Base-by-base conservation (phyloP, 139 green algal genomes). In the Picochlorum sp. region DNA sequence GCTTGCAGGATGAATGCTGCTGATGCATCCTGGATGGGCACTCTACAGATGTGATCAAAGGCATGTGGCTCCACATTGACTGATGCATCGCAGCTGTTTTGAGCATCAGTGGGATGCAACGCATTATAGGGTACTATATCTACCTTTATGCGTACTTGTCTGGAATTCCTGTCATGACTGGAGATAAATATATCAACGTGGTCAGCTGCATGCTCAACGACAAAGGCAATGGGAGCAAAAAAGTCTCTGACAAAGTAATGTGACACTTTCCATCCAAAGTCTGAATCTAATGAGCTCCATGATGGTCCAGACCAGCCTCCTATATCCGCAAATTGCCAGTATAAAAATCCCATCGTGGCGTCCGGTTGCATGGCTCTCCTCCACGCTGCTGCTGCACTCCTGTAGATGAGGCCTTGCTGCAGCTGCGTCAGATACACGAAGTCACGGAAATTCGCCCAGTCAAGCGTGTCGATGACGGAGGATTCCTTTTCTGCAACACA, bases 281-380 rank as follows among this genome's bases (percentile, higher is more conserved):
- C 82, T 15, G 77, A 72, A 51, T 92, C 74, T 44, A 86, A 73
- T 28, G 63, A 47, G 20, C 60, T 78, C 85, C 85, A 92, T 23
- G 75, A 86, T 28, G 78, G 67, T 5, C 76, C 85, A 44, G 80
- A 66, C 85, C 85, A 91, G 47, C 34, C 34, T 41, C 34, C 34
- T n/a, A 92, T 74, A 62, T 92, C 83, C 37, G 90, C 90, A 18
- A 90, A 81, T 76, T 92, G 85, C 85, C 82, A 91, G 71, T 90
- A 92, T 24, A 95, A 76, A 28, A 92, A 70, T 1, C 87, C 87
- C 81, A 84, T 86, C 10, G 79, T 92, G 41, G 84, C 69, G 16
- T 50, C 63, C 34, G 78, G 75, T 41, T 80, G 52, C 0, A 47
- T 45, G 13, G n/a, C n/a, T n/a, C 80, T 76, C 0, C 85, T 73